A percentile compares a stretch with the other conserved stretches of the same genome.
Conservation (phyloP, 345 rosid genomes). For the Citrus maxima region DNA sequence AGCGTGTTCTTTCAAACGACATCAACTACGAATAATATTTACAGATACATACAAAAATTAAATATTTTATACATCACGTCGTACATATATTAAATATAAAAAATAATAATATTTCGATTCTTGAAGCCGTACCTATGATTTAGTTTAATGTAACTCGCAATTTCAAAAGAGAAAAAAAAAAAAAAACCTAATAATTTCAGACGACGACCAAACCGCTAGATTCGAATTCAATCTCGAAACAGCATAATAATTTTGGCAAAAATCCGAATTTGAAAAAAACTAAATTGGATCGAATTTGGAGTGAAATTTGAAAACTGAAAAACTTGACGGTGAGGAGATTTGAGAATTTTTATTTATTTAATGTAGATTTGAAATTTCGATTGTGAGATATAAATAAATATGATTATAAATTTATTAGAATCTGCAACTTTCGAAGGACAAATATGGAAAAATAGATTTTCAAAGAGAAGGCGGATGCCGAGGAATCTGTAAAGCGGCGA, state of each 20-base stretch:
- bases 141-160: not conserved
- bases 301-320: not conserved
- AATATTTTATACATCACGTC: not conserved
- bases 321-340: not conserved
- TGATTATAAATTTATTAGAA: not conserved
- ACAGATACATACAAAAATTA: not conserved
- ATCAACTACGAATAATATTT: not conserved
- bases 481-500: not conserved
- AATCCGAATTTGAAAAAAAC: not conserved
- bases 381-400: not conserved
- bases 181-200: not conserved
- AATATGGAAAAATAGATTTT: not conserved
- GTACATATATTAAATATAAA: not conserved
- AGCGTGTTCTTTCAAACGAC: conserved; percentile 12
- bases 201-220: not conserved
- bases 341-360: no score
- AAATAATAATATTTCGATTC: not conserved
- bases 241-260: not conserved
- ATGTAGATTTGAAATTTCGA: not conserved
- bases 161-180: not conserved
- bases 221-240: not conserved
- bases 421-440: not conserved
- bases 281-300: not conserved
- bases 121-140: conserved; percentile 5
- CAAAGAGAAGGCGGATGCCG: not conserved